Base-by-base conservation (phyloP, 139 green algal genomes). In the Chlamydomonas sp. region DNA sequence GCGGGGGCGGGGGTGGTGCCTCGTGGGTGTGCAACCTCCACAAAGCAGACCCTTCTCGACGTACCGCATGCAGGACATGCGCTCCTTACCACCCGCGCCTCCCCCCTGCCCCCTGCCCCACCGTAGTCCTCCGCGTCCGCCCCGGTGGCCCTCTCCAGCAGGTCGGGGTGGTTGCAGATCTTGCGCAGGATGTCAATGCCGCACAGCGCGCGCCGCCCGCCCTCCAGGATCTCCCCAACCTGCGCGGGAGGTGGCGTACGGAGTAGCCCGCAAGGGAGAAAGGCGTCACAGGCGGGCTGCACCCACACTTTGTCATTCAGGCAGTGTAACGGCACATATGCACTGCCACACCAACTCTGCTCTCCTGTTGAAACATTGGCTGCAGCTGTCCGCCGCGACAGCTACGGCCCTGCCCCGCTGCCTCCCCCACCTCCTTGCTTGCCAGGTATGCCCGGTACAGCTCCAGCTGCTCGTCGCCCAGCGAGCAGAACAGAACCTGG, bases 101-200 rank as follows among this genome's bases (percentile, higher is more conserved):
- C 62, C 17, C 90, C 68, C 63, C 84, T 87, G 59, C 86, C 75
- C 64, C 66, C 71, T 12, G 57, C 61, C 77, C 77, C 67, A 75
- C 94, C 91, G 84, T 97, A 94, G 85, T 96, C 94, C 6, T 88
- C 66, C 10, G 80, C 77, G 12, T 72, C 89, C 79, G 96, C 92
- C 79, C 81, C 93, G 64, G 89, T 85, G 49, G 86, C 84, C 1
- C 95, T 85, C 89, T 99, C 93, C 83, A 99, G 92, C 78, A 99
- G 95, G 91, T 99, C 98, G 2, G 98, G 97, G 91, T 99, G 98
- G 93, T 99, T 99, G 95, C 97, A 99, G 85, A 99, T 98, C 90
- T 99, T 99, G 76, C 96, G 93, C 92, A 99, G 91, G 73, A 98
- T 94, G 91, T 99, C 97, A 72, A 99, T 99, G 84, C 97, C 98